Base-by-base conservation (phyloP, 345 rosid species). In the Clausena lansium region DNA sequence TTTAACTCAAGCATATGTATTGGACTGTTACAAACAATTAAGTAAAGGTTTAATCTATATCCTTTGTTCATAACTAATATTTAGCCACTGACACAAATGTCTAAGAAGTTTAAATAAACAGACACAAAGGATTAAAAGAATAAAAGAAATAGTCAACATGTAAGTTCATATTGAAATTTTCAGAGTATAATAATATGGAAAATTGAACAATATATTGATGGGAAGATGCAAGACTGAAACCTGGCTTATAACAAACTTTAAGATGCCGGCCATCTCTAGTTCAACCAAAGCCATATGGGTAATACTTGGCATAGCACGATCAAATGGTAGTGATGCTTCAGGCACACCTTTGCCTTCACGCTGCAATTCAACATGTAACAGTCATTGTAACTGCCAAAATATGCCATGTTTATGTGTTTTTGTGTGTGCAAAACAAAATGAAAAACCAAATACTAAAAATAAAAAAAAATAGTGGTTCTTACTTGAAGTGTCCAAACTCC, bases 401-500 rank as follows among this genome's bases (percentile, higher is more conserved):
- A 32, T 9, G 9, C 20, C 5, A 10, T 13, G 39, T n/a, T 9
- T 20, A 1, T 66, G 30, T 5, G 28, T 67, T 38, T 14, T 10
- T 4, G 17, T n/a, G 70, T 54, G 14, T 36, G 50, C 4, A n/a
- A n/a, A 41, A 41, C 50, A 3, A 4, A 45, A 45, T 2, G 50
- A 45, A 45, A 41, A 45, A 13, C 50, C 50, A 13, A 45, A 5
- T 45, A 45, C 50, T 13, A 45, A 45, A 45, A 45, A 45, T 45
- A 45, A 45, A 45, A n/a, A n/a, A n/a, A 45, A 11, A 45, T 13
- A 45, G 50, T 45, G 50, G 15, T 13, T 45, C 50, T 77, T 76
- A 94, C 97, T 97, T 96, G 98, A 54, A 96, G 72, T 11, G 98
- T 96, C 99, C 99, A 96, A 76, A 96, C 92, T 80, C 99, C 99